Evolutionary conservation across 805 yeast genomes (phyloP).

Genomic region (Kodamaea leandrae): DNA sequence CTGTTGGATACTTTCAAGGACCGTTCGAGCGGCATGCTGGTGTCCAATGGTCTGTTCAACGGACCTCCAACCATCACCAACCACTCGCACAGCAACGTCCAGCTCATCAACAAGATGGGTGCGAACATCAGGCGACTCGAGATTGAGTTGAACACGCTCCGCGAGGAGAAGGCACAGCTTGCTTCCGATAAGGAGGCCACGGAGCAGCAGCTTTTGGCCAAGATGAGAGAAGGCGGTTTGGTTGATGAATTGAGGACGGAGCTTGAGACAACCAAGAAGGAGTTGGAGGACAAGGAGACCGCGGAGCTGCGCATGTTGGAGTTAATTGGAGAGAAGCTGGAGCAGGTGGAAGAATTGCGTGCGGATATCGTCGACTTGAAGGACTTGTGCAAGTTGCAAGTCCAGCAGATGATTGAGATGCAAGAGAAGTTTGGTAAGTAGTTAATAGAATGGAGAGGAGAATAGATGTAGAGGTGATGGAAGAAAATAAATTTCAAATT

Average conservation of each 20-base stretch:
- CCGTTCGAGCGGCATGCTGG: conserved; percentile 5
- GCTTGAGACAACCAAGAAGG: conserved; percentile 25
- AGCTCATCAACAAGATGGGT: conserved; percentile 71
- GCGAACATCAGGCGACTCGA: conserved; percentile 76
- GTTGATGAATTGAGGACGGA: conserved; percentile 27
- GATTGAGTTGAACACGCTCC: conserved; percentile 64
- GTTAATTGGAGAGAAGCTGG: conserved; percentile 83
- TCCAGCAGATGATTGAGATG: conserved; percentile 68
- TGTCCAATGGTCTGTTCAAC: background rate
- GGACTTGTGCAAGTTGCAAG: conserved; percentile 77
- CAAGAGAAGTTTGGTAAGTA: conserved; percentile 4
- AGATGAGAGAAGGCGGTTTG: conserved; percentile 24
- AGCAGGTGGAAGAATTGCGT: conserved; percentile 74
- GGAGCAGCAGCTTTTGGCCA: conserved; percentile 62
- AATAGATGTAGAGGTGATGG: too few species aligned
- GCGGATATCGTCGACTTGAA: conserved; percentile 91
- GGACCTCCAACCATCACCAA: conserved; percentile 4
- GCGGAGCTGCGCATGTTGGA: conserved; percentile 60
- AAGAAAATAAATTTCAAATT: too few species aligned
- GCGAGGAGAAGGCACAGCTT: conserved; percentile 58
- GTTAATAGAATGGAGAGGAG: background rate
- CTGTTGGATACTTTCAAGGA: conserved; percentile 4
- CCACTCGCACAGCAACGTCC: conserved; percentile 38
- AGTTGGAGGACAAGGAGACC: conserved; percentile 33
- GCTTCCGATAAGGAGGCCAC: conserved; percentile 60